phyloP scores from a whole-genome alignment of 768 basidiomycete genomes.

The Asterophora parasitica region DNA sequence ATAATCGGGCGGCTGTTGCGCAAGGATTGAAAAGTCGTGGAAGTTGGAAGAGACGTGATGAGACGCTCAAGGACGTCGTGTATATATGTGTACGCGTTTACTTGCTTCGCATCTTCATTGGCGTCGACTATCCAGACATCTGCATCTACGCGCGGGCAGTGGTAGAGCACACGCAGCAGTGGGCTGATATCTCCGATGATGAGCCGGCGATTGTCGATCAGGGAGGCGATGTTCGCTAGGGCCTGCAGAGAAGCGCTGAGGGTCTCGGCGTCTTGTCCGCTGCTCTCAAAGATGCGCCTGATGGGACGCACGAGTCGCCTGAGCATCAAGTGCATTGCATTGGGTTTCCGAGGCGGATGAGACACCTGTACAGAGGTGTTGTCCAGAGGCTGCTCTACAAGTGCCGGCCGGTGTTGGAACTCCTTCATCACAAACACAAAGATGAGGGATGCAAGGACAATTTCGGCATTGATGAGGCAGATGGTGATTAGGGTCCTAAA shows the following conservation, averaged over 20 bases:
- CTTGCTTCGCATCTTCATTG: conserved; percentile 19
- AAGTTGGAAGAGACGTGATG: conserved; percentile 27
- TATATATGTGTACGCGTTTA: conserved; percentile 44
- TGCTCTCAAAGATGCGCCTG: conserved; percentile 25
- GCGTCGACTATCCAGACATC: conserved; percentile 33
- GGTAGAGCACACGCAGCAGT: conserved; percentile 44
- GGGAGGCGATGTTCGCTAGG: conserved; percentile 50
- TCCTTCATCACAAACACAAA: conserved; percentile 65
- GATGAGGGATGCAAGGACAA: conserved; percentile 68
- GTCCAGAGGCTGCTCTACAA: conserved; percentile 13
- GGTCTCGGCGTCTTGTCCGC: conserved; percentile 16
- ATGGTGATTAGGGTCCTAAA: conserved; percentile 57
- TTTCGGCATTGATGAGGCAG: conserved; percentile 73
- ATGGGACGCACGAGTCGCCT: conserved; percentile 23
- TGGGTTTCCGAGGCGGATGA: conserved; percentile 23
- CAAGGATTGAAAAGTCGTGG: neutral
- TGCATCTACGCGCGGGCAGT: conserved; percentile 35
- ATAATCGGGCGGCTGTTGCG: conserved; percentile 7
- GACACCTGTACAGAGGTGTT: conserved; percentile 11
- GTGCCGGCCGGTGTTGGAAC: conserved; percentile 36
- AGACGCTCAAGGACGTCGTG: conserved; percentile 42
- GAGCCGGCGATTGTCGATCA: conserved; percentile 47
- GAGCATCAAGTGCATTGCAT: neutral
- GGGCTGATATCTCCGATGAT: conserved; percentile 39
- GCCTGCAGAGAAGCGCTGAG: conserved; percentile 48